Base-by-base conservation (phyloP, 345 rosid species). In the Turritis glabra region DNA sequence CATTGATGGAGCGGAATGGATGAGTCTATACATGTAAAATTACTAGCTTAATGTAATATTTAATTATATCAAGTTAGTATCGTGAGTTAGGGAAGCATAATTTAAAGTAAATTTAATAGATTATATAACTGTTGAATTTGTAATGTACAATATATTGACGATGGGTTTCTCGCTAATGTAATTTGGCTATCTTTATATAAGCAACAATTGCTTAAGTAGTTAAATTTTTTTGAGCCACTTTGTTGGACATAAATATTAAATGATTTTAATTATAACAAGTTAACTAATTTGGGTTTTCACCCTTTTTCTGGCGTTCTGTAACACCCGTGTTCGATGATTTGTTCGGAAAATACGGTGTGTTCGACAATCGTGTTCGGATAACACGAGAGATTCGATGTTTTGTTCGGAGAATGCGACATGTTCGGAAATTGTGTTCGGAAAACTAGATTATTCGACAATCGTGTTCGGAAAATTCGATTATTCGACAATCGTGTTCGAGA, bases 1-100 rank as follows among this genome's bases (percentile, higher is more conserved):
- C 62, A 54, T 74, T 47, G 76, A 73, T 14, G 90, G 83, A 53
- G 59, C 67, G 43, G 97, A 89, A 64, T 92, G 93, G 96, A 60
- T 85, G 57, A 82, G 81, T 71, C 66, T 72, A 47, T 83, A 75
- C 47, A 44, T 83, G 52, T 81, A 52, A 80, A 52, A 50, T 37
- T 23, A 70, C 12, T 40, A 40, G 44, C 7, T 40, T 40, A 40
- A 43, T 68, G 57, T 48, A 40, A 30, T 60, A 23, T 43, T 60
- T 12, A 22, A 17, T 68, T 8, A 62, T 40, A 25, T 61, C 15
- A 41, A 61, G 40, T 43, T 60, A 60, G 57, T 53, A 15, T 23
- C 14, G 18, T 32, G 18, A 13, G 12, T 56, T 53, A 76, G 71
- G 51, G 32, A 62, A 46, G 43, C 38, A 10, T 76, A 61, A 29